Conservation (phyloP, 169 alveolate species). For the Blepharisma undulans region DNA sequence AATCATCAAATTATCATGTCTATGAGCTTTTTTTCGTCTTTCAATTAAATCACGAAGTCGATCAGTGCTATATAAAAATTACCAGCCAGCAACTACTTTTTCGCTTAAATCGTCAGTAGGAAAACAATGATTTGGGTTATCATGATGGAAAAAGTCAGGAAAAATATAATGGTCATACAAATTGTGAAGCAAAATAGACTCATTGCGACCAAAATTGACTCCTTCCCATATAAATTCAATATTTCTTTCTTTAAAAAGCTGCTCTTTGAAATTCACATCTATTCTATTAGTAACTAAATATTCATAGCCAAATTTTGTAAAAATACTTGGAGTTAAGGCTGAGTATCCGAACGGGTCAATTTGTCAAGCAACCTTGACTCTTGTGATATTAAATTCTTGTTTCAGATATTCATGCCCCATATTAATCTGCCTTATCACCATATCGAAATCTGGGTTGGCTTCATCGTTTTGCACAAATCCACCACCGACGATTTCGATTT, state of each 20-base stretch:
- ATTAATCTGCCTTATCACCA: slow-evolving; percentile 64
- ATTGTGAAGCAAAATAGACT: slow-evolving; percentile 12
- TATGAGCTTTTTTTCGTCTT: background rate
- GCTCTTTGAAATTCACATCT: slow-evolving; percentile 68
- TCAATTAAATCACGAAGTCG: background rate
- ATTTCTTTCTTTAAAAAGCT: slow-evolving; percentile 48
- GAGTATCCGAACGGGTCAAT: slow-evolving; percentile 91
- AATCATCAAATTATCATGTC: slow-evolving; percentile 4
- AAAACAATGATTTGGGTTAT: background rate
- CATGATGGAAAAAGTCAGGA: background rate
- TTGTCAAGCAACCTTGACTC: slow-evolving; percentile 86
- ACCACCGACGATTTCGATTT: slow-evolving; percentile 87
- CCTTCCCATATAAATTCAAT: slow-evolving; percentile 77
- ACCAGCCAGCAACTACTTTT: background rate
- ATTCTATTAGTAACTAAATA: background rate
- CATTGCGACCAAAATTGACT: background rate
- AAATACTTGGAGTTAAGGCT: slow-evolving; percentile 60
- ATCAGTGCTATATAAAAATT: slow-evolving; percentile 47
- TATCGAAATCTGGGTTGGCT: slow-evolving; percentile 78
- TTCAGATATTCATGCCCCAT: slow-evolving; percentile 68
- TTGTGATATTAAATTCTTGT: slow-evolving; percentile 54
- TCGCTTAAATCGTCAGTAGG: background rate
- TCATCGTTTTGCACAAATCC: slow-evolving; percentile 90
- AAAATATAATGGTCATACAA: slow-evolving; percentile 13
- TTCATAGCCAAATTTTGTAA: slow-evolving; percentile 76